Base-by-base conservation (phyloP, 352 stramenopile genomes). In the Phytophthora kernoviae region DNA sequence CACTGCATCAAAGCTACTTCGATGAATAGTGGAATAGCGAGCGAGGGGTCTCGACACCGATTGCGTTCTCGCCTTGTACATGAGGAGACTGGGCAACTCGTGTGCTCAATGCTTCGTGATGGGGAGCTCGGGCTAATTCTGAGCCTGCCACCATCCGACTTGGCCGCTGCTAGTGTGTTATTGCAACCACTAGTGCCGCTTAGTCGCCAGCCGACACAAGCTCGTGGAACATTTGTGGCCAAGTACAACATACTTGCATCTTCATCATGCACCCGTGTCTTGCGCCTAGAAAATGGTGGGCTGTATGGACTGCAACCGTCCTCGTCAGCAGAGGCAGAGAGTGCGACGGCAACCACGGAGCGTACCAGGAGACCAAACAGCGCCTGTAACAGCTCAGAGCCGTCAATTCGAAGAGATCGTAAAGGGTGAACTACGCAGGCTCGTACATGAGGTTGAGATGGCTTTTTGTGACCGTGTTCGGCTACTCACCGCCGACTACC, bases 111-210 rank as follows among this genome's bases (percentile, higher is more conserved):
- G 9, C 64, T 88, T n/a, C 75, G 58, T 47, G 77, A 87, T 49
- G 66, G 77, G 60, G 81, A 88, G 49, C 79, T 88, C 50, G 80
- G 82, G 43, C 54, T 79, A 24, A 61, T 76, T 18, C 53, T 90
- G 26, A 77, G 65, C 39, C 81, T 84, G 45, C 62, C 68, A 10
- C 59, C 76, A 20, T 81, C 78, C 0, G 55, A 73, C 26, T 56
- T 87, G 18, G 83, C 76, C 60, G 64, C 61, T 37, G 32, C 72
- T 20, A 75, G 57, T 36, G 78, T 87, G 27, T 22, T 90, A 15
- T 58, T 90, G 5, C 78, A 90, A 62, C 71, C 78, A 10, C 68
- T 81, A 30, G 44, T 82, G 11, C 27, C 67, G 0, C 21, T 37
- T 12, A 43, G 47, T 12, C 59, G 52, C 0, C 72, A 81, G 33